Base-by-base conservation (phyloP, 2,329 filamentous ascomycete genomes). In the Cryphonectria carpinicola region DNA sequence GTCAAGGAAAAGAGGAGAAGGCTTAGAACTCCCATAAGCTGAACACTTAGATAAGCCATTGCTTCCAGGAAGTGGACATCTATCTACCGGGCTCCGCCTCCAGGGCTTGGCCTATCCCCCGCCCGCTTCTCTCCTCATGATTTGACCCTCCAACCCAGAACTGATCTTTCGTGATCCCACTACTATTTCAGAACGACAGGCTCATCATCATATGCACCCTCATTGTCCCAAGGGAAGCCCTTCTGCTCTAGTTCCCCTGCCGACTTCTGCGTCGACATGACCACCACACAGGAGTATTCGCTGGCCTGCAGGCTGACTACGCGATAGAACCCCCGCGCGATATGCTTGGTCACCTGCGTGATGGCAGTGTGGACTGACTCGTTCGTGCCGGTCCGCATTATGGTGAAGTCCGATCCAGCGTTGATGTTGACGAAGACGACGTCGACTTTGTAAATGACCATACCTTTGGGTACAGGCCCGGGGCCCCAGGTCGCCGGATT, bases 391-490 rank as follows among this genome's bases (percentile, higher is more conserved):
- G 60, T 62, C 13, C 22, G 17, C 5, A 62, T 32, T 10, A 69
- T 70, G 22, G 37, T 69, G 41, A 64, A 65, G 58, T 67, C 72
- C 28, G 65, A 74, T 8, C 68, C 73, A 19, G 66, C 68, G 2
- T 14, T 65, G 39, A 39, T 32, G 6, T 70, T 65, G 41, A 74
- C 10, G 35, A 62, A 62, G 35, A 62, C 3, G 32, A 71, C 41
- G n/a, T 73, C 39, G 54, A 69, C 58, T 60, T 60, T 60, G 56
- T 32, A 60, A 4, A 35, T 14, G 4, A 3, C 7, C 56, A 60
- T 60, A 35, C 32, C 25, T 60, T 35, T 60, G 10, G n/a, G 49
- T 25, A 54, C n/a, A 14, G 49, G n/a, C 7, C n/a, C 49, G n/a
- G 49, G 49, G 3, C 49, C 49, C n/a, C 49, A 54, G 22, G 49